Evolutionary conservation across 2,329 filamentous ascomycete genomes (phyloP), one percentile per base, ranked within the genome.

Genomic region (Calonectria ilicicola): DNA sequence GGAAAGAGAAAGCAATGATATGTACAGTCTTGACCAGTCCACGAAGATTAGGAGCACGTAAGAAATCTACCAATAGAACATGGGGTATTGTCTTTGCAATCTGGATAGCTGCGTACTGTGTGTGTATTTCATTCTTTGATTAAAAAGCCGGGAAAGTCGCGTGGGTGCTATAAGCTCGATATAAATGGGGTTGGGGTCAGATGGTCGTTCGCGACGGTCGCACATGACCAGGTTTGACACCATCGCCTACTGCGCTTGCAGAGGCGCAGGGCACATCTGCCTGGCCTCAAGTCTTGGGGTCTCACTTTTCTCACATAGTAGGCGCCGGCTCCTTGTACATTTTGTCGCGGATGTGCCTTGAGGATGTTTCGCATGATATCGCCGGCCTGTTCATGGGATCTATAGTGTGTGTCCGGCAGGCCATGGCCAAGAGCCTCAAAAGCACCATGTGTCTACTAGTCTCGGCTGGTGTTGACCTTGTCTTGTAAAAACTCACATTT

Each of bases 1-100:
- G 76, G 76, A 77, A 82, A 80, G 80, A 79, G 77, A 79, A 71
- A 73, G 77, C 76, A 75, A 77, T 81, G 76, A 76, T 76, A 76
- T 82, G 79, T 81, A 78, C 73, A 79, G 70, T 77, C 72, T 76
- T 69, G 71, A 79, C 70, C 74, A 71, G 65, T 77, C 72, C 72
- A 75, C 68, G 62, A 76, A 77, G 75, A 74, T 75, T 75, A 77
- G 67, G 74, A 69, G 73, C 72, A 75, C 63, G 65, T 73, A 73
- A 69, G 63, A 78, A 68, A 69, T 73, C 62, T 71, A 67, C 68
- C 73, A 78, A 78, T 78, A 78, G 72, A 79, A 65, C 72, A 71
- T 74, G 15, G 47, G 42, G 42, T 38, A 72, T 63, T 66, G 62
- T 56, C 69, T 71, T 60, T 65, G 26, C 65, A 40, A 27, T 49